These are phyloP conservation scores for Russula sp. DNA, from an alignment of 768 basidiomycete genomes.

Conservation along the genomic window DNA sequence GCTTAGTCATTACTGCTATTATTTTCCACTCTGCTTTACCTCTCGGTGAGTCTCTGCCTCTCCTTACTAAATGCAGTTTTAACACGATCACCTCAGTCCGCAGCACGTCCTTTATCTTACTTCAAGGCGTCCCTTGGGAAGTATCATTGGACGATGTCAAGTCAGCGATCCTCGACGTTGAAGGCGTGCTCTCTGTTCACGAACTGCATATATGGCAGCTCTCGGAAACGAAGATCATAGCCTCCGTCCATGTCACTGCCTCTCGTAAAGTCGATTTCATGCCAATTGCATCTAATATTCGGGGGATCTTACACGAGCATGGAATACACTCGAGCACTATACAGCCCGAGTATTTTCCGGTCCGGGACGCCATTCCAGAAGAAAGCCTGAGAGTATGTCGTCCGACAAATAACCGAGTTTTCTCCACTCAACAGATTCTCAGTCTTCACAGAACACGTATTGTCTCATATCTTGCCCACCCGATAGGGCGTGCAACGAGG, in stretches of 20 bases:
- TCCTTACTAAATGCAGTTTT: constrained; percentile 3
- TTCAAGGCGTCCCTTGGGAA: constrained; percentile 89
- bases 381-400: constrained; percentile 43
- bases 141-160: constrained; percentile 88
- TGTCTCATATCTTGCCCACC: constrained; percentile 71
- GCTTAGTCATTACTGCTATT: constrained; percentile 89
- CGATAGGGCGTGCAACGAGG: constrained; percentile 63
- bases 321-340: constrained; percentile 95
- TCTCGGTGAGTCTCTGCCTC: constrained; percentile 50
- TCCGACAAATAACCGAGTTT: neutral
- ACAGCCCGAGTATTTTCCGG: constrained; percentile 73
- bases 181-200: constrained; percentile 85
- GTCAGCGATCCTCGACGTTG: constrained; percentile 69
- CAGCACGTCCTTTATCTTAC: constrained; percentile 88
- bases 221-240: constrained; percentile 90
- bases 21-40: constrained; percentile 96
- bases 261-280: constrained; percentile 84
- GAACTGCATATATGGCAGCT: constrained; percentile 98
- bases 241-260: constrained; percentile 91
- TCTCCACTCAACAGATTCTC: constrained; percentile 10
- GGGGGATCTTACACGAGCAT: constrained; percentile 77
- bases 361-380: constrained; percentile 37
- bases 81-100: constrained; percentile 44
- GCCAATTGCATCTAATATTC: constrained; percentile 78
- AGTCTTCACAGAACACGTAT: constrained; percentile 49